Percentiles rank a stretch among this genome's conserved stretches.
phyloP scores from a whole-genome alignment of 2,329 filamentous ascomycete species.

The Trichoderma sp. region DNA sequence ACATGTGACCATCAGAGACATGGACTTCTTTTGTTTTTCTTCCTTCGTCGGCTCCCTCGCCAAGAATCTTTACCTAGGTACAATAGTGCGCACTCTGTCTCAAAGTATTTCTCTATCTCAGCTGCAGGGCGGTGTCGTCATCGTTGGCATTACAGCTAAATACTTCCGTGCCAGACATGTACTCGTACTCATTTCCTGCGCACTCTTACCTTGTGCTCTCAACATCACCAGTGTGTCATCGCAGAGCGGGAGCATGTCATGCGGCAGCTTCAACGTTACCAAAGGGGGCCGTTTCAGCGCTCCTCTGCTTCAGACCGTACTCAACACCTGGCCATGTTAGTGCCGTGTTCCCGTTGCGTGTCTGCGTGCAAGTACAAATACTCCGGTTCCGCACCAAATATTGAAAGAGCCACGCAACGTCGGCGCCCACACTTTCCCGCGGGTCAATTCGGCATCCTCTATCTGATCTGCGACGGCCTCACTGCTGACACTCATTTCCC shows the following conservation, averaged over 20 bases:
- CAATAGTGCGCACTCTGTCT: not conserved
- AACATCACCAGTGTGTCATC: constrained; percentile 1
- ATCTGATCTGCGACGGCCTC: not conserved
- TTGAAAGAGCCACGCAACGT: not conserved
- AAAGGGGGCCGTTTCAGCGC: constrained; percentile 7
- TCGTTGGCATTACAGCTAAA: not conserved
- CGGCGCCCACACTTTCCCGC: not conserved
- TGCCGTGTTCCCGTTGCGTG: not conserved
- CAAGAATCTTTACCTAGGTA: not conserved
- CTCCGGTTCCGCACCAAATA: not conserved
- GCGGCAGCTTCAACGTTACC: not conserved
- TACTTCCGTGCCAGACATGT: not conserved
- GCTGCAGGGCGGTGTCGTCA: not conserved
- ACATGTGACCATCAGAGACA: not conserved
- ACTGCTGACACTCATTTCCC: not conserved
- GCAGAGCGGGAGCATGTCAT: not conserved
- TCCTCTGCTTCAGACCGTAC: not conserved
- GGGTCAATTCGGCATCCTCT: not conserved
- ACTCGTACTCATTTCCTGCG: not conserved
- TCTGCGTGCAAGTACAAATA: not conserved
- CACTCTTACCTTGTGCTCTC: not conserved
- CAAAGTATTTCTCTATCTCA: not conserved
- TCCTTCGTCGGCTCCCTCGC: constrained; percentile 1
- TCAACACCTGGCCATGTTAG: not conserved
- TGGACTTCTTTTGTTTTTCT: not conserved